These are phyloP conservation scores for Dendrobium chrysotoxum DNA, from an alignment of 106 monocot genomes.

Conservation along the genomic window DNA sequence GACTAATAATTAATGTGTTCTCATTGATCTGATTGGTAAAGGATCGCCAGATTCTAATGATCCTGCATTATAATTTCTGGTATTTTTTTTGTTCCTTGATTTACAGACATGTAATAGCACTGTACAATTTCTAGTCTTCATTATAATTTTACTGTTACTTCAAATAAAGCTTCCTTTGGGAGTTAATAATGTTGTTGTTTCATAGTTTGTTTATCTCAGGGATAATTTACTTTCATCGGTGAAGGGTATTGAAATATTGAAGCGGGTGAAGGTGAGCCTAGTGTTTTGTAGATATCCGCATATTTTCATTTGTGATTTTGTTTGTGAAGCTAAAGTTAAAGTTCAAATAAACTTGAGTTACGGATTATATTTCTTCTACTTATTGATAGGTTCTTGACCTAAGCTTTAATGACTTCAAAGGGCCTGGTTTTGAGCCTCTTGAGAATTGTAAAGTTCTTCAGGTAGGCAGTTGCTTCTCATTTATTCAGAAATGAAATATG, in stretches of 20 bases:
- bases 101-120: background rate
- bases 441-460: constrained; percentile 87
- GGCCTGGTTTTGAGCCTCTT: constrained; percentile 79
- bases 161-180: background rate
- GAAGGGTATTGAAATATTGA: constrained; percentile 84
- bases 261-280: constrained; percentile 64
- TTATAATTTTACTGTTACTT: background rate
- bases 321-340: background rate
- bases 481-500: constrained; percentile 1
- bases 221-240: constrained; percentile 92
- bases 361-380: background rate
- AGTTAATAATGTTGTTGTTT: constrained; percentile 4
- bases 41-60: background rate
- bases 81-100: background rate
- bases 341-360: constrained; percentile 3
- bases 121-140: background rate
- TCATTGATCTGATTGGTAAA: too few species aligned
- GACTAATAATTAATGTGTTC: too few species aligned
- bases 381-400: constrained; percentile 80
- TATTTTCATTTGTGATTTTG: background rate
- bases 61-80: background rate
- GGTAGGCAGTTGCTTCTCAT: constrained; percentile 25
- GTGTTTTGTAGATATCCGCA: background rate
- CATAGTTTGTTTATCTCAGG: constrained; percentile 99
- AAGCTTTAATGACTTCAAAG: constrained; percentile 96